These are phyloP conservation scores for Wolfiporia cocos DNA, from an alignment of 1,284 basidiomycete genomes.

Conservation along the genomic window DNA sequence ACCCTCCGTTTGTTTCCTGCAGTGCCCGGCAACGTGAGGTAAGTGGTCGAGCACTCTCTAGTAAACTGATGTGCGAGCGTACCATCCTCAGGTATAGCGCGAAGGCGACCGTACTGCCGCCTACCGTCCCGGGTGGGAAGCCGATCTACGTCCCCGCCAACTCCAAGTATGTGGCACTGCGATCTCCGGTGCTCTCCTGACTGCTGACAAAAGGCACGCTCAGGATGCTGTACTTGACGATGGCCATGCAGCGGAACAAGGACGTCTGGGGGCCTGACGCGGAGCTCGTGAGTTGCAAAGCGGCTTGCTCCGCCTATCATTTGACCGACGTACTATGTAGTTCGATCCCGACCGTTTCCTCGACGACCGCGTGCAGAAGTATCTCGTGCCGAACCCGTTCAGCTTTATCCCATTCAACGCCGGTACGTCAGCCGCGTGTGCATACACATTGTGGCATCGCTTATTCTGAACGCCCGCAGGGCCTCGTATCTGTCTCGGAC, in stretches of 20 bases:
- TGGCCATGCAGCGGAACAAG: constrained; percentile 55
- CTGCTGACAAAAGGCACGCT: not conserved
- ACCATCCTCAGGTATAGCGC: constrained; percentile 23
- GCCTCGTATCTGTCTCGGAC: constrained; percentile 40
- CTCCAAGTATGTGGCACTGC: constrained; percentile 31
- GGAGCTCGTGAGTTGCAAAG: constrained; percentile 13
- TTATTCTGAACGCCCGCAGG: no score
- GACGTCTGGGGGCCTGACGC: constrained; percentile 67
- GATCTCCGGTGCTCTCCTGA: constrained; percentile 4
- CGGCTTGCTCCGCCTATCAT: not conserved
- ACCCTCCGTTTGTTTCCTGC: constrained; percentile 44
- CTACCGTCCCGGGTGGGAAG: constrained; percentile 36
- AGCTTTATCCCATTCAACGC: constrained; percentile 44
- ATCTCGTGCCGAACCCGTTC: constrained; percentile 33
- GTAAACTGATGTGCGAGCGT: no score
- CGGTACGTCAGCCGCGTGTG: no score
- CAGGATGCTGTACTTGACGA: constrained; percentile 37
- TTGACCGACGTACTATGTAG: constrained; percentile 22
- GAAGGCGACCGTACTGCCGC: constrained; percentile 37
- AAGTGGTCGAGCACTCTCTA: no score
- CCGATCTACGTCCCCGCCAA: constrained; percentile 49
- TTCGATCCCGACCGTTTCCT: constrained; percentile 42
- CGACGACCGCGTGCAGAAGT: constrained; percentile 28
- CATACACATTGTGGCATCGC: no score
- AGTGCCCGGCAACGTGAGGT: constrained; percentile 4